A percentile compares a stretch with the other conserved stretches of the same genome.
phyloP scores from a whole-genome alignment of 2,329 filamentous ascomycete genomes.

The Plectosphaerella sp. region DNA sequence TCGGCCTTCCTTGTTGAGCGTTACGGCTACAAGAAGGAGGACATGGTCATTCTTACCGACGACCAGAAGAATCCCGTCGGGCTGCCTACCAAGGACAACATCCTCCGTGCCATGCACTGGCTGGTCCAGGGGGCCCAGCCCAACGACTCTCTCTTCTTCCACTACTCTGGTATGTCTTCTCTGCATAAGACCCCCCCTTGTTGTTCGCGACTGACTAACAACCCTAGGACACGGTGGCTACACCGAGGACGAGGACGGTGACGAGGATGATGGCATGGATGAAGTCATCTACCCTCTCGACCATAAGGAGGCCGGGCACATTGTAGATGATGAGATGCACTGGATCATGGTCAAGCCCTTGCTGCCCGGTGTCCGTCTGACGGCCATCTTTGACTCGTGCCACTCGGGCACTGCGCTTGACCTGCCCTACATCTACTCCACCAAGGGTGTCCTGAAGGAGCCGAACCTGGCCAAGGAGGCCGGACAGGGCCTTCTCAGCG shows the following conservation, averaged over 20 bases:
- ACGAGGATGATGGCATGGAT: constrained; percentile 78
- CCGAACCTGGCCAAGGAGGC: constrained; percentile 66
- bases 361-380: constrained; percentile 51
- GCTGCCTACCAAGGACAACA: constrained; percentile 93
- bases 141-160: constrained; percentile 95
- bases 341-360: constrained; percentile 62
- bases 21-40: constrained; percentile 89
- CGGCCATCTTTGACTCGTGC: constrained; percentile 62
- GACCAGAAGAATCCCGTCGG: constrained; percentile 98
- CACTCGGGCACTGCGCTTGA: constrained; percentile 65
- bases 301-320: constrained; percentile 73
- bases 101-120: constrained; percentile 96
- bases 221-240: constrained; percentile 72
- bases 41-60: constrained; percentile 95
- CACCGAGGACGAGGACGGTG: constrained; percentile 72
- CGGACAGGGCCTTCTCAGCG: constrained; percentile 57
- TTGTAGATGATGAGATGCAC: constrained; percentile 82
- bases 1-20: constrained; percentile 82
- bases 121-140: constrained; percentile 87
- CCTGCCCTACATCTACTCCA: constrained; percentile 65
- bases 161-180: constrained; percentile 73
- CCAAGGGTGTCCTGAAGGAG: constrained; percentile 64
- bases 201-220: constrained; percentile 1
- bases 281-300: constrained; percentile 84
- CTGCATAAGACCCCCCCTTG: not conserved